A percentile compares a stretch with the other conserved stretches of the same genome.
Conservation (phyloP, 208 protist genomes). For the Trypanosoma conorhini region DNA sequence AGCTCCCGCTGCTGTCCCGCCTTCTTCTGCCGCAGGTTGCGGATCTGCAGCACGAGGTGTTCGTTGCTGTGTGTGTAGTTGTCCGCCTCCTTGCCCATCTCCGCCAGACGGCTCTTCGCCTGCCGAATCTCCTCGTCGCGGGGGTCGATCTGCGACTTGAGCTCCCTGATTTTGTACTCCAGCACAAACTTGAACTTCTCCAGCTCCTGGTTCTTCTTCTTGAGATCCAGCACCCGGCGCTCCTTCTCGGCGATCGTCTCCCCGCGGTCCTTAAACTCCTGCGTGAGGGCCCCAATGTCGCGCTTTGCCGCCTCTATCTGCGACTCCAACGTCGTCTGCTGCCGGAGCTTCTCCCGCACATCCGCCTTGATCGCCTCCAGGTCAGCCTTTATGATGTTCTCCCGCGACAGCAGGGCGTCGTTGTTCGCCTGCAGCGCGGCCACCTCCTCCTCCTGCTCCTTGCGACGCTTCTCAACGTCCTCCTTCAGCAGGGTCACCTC, state of each 20-base stretch:
- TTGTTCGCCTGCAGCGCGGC: slow-evolving; percentile 90
- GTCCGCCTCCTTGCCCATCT: slow-evolving; percentile 95
- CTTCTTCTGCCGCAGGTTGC: slow-evolving; percentile 93
- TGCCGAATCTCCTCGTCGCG: slow-evolving; percentile 94
- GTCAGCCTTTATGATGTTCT: slow-evolving; percentile 93
- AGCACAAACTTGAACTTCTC: slow-evolving; percentile 99
- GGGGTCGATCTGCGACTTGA: slow-evolving; percentile 98
- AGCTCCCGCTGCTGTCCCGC: slow-evolving; percentile 94
- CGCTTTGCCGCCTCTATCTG: slow-evolving; percentile 94
- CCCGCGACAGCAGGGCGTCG: slow-evolving; percentile 77
- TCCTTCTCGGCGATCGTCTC: slow-evolving; percentile 97
- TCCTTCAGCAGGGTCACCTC: slow-evolving; percentile 95
- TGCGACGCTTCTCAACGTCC: slow-evolving; percentile 91
- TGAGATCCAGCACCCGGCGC: slow-evolving; percentile 96
- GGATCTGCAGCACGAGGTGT: slow-evolving; percentile 92
- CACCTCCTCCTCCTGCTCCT: slow-evolving; percentile 87
- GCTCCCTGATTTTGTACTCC: slow-evolving; percentile 98
- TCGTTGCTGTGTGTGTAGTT: slow-evolving; percentile 94
- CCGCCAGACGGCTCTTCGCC: slow-evolving; percentile 93
- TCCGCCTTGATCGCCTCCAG: slow-evolving; percentile 89
- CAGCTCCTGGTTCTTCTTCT: slow-evolving; percentile 98
- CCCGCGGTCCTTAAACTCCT: slow-evolving; percentile 94
- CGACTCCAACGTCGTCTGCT: slow-evolving; percentile 82
- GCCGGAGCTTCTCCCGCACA: slow-evolving; percentile 82
- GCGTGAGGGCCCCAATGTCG: slow-evolving; percentile 92